phyloP scores from a whole-genome alignment of 2,329 filamentous ascomycete genomes.

The Aspergillus sergii region DNA sequence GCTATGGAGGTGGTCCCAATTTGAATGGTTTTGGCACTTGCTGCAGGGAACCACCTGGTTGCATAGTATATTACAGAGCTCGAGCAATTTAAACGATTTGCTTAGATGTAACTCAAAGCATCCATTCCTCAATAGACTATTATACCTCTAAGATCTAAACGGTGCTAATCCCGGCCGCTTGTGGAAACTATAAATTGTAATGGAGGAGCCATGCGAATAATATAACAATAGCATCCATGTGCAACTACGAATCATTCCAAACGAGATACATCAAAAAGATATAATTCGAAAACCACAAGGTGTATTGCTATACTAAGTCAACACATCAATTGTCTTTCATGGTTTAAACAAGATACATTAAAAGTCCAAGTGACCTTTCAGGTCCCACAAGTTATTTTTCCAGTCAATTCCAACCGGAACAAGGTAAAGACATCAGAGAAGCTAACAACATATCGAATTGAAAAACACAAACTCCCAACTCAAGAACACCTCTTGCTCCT shows the following conservation, averaged over 20 bases:
- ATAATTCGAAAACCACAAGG: background rate
- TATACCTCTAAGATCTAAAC: fast-evolving
- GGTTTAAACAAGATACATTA: background rate
- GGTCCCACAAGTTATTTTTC: background rate
- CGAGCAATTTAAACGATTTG: background rate
- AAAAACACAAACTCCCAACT: background rate
- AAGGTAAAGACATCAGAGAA: background rate
- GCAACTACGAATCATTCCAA: background rate
- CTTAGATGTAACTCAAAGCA: background rate
- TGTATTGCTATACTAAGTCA: background rate
- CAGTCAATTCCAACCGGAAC: background rate
- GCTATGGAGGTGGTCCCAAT: background rate
- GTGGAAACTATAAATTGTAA: background rate
- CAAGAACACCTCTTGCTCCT: background rate
- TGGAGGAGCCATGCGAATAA: background rate
- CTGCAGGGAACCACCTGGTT: background rate
- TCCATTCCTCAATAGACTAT: background rate
- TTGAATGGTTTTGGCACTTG: too few relatives aligned
- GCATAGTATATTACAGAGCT: background rate
- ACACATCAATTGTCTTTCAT: background rate
- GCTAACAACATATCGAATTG: background rate
- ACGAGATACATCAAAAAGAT: background rate
- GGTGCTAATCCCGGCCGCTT: too few relatives aligned
- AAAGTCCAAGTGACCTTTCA: background rate
- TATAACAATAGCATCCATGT: background rate